phyloP scores from a whole-genome alignment of 495 filamentous ascomycete genomes.

The Daldinia vernicosa region DNA sequence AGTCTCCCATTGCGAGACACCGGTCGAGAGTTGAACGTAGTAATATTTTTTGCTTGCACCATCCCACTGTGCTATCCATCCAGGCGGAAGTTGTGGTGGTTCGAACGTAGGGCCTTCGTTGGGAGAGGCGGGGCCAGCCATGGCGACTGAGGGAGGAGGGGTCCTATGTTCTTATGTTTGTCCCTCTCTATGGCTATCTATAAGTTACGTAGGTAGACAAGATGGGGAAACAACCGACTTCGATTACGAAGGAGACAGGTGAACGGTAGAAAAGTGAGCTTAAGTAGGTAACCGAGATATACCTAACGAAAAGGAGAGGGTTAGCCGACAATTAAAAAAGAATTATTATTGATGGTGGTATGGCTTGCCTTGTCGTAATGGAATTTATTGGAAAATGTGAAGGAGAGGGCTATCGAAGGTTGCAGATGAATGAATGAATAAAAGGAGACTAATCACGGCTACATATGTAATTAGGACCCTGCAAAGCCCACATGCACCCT shows the following conservation, averaged over 20 bases:
- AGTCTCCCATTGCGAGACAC: slow-evolving; percentile 79
- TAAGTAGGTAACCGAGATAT: background rate
- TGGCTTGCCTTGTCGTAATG: slow-evolving; percentile 13
- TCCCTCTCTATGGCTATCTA: slow-evolving; percentile 5
- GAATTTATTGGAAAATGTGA: slow-evolving; percentile 34
- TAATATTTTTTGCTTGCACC: slow-evolving; percentile 77
- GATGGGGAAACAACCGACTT: slow-evolving; percentile 17
- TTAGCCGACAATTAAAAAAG: slow-evolving; percentile 9
- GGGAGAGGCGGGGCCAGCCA: slow-evolving; percentile 64
- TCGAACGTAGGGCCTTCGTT: slow-evolving; percentile 75
- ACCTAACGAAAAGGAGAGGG: slow-evolving; percentile 13
- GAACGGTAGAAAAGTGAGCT: background rate
- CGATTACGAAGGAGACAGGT: slow-evolving; percentile 1
- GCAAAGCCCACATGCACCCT: slow-evolving; percentile 21
- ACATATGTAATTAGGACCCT: slow-evolving; percentile 27
- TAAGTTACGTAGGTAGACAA: slow-evolving; percentile 14
- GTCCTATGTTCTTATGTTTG: slow-evolving; percentile 36
- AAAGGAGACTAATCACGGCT: slow-evolving; percentile 20
- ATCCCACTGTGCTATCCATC: slow-evolving; percentile 89
- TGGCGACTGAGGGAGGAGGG: slow-evolving; percentile 43
- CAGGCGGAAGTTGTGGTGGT: slow-evolving; percentile 73
- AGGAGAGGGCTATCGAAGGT: slow-evolving; percentile 37
- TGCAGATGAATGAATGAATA: slow-evolving; percentile 32
- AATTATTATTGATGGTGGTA: slow-evolving; percentile 27
- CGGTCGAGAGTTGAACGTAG: slow-evolving; percentile 79